A percentile compares a stretch with the other conserved stretches of the same genome.
Evolutionary conservation across 805 yeast genomes (phyloP).

Genomic region (Dipodascopsis uninucleata): DNA sequence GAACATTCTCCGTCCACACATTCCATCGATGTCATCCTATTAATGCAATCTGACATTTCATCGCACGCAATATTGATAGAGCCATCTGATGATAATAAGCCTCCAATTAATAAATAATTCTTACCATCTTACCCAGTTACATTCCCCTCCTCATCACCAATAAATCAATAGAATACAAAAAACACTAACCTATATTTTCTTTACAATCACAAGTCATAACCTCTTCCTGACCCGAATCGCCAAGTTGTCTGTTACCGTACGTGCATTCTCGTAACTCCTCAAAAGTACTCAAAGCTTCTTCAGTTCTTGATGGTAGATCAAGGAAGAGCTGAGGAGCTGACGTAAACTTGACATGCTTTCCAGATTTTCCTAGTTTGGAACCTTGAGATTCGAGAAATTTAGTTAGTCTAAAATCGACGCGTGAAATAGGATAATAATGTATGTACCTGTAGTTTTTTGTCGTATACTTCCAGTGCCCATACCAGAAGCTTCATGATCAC

Average conservation of each 20-base stretch:
- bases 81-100: slow-evolving; percentile 28
- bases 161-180: background rate
- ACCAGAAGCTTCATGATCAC: too few relatives aligned
- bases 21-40: slow-evolving; percentile 86
- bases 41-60: slow-evolving; percentile 83
- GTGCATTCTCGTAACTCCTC: slow-evolving; percentile 53
- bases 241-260: slow-evolving; percentile 59
- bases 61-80: slow-evolving; percentile 69
- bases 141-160: background rate
- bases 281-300: slow-evolving; percentile 64
- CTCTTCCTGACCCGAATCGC: slow-evolving; percentile 72
- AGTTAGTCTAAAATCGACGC: too few relatives aligned
- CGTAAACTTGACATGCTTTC: too few relatives aligned
- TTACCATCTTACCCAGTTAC: background rate
- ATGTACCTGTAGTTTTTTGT: too few relatives aligned
- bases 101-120: background rate
- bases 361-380: too few relatives aligned
- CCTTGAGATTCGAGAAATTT: too few relatives aligned
- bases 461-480: too few relatives aligned
- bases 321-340: slow-evolving; percentile 18
- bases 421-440: too few relatives aligned
- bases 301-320: slow-evolving; percentile 52
- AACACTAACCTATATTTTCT: slow-evolving; percentile 38
- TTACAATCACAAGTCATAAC: slow-evolving; percentile 90
- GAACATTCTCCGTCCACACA: slow-evolving; percentile 67